Evolutionary conservation across 2,329 filamentous ascomycete species (phyloP), one percentile per base, ranked within the genome.

Genomic region (Sporothrix pallida): DNA sequence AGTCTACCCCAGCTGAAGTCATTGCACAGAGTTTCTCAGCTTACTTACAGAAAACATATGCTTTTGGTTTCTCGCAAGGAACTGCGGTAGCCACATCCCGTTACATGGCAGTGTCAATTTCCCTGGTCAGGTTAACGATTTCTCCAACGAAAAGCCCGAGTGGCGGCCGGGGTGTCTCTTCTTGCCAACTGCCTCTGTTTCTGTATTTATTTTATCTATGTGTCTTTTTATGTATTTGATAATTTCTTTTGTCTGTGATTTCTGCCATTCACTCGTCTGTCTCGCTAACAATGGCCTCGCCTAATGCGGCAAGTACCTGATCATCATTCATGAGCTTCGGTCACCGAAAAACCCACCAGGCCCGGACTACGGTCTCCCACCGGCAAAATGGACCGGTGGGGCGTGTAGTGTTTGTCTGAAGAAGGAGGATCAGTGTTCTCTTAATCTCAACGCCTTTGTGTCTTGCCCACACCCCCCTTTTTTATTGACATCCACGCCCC

Each of bases 281-380:
- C 26, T 69, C 26, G 46, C 31, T 13, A 72, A 72, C 58, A 31
- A 65, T 70, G 68, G 58, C 52, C 62, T 75, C 60, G 67, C 81
- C 81, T 76, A 79, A 81, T 81, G 75, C 78, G 80, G 82, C 78
- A 82, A 80, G 77, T 77, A 80, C 76, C 79, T 79, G 80, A 79
- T 79, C 78, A 80, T 81, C 78, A 76, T 75, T 79, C 79, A 81
- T 79, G 78, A 80, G 78, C 79, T 83, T 85, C 83, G 83, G 84
- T 83, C 78, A 83, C 84, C 84, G 84, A 84, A 78, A 8, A 48
- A 77, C 75, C 77, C 80, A 79, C 78, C 80, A 78, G 62, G 77
- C 75, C 82, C 83, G 82, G 83, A 81, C 81, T 74, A 72, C 76
- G 77, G 78, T 77, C 77, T 77, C 73, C 75, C 76, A 77, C 76